phyloP scores from a whole-genome alignment of 2,329 filamentous ascomycete genomes.

The Trichoderma sp. region DNA sequence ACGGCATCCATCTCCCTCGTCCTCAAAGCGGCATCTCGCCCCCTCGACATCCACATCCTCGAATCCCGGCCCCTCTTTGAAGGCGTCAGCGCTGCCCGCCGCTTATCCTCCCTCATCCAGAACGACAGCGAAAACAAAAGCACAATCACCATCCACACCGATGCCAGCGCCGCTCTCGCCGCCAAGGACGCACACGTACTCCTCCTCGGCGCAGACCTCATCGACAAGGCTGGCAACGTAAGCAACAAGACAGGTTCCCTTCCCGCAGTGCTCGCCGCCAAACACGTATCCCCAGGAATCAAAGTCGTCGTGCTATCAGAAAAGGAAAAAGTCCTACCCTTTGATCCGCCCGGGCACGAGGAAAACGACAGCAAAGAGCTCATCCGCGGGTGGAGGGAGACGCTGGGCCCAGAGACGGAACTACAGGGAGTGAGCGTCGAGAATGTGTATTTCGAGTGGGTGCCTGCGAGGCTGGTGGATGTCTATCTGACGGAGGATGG shows the following conservation, averaged over 20 bases:
- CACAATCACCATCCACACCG: conserved; percentile 52
- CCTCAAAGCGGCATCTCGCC: conserved; percentile 25
- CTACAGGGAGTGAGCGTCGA: conserved; percentile 34
- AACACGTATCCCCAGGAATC: conserved; percentile 42
- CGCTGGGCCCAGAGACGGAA: conserved; percentile 5
- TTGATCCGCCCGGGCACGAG: conserved; percentile 43
- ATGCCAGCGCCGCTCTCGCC: conserved; percentile 57
- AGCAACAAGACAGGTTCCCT: conserved; percentile 67
- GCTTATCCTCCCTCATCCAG: conserved; percentile 43
- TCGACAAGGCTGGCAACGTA: conserved; percentile 55
- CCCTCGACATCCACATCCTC: conserved; percentile 56
- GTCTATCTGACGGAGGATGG: conserved; percentile 55
- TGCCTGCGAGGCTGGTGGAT: conserved; percentile 49
- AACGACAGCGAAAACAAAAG: neutral
- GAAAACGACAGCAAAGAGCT: conserved; percentile 50
- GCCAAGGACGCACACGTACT: conserved; percentile 52
- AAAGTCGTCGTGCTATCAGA: conserved; percentile 57
- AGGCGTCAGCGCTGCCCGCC: conserved; percentile 54
- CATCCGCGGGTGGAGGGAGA: conserved; percentile 46
- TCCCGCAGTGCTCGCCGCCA: conserved; percentile 54
- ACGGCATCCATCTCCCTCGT: conserved; percentile 44
- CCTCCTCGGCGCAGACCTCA: conserved; percentile 62
- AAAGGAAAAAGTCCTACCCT: conserved; percentile 54
- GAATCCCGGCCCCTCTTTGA: conserved; percentile 67
- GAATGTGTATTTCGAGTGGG: conserved; percentile 61